Conservation (phyloP, 441 rosid genomes). For the Lepidium campestre region DNA sequence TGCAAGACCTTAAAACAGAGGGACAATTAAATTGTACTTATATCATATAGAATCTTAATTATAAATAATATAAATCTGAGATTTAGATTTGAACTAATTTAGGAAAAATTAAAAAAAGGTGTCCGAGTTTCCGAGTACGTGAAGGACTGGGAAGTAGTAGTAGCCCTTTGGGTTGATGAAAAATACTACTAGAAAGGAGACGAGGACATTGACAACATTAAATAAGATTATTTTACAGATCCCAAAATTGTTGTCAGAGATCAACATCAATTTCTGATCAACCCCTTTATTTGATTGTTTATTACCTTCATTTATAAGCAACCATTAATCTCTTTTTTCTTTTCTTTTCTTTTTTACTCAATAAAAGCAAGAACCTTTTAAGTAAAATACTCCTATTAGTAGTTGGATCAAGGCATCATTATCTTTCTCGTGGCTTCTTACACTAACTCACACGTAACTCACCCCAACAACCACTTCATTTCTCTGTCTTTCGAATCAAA, state of each 20-base stretch:
- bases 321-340: not conserved
- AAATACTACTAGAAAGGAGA: too few relatives aligned
- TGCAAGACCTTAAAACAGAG: too few relatives aligned
- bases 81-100: too few relatives aligned
- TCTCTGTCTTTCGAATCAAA: too few relatives aligned
- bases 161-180: too few relatives aligned
- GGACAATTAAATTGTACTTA: too few relatives aligned
- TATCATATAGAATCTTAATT: too few relatives aligned
- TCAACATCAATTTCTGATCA: slow-evolving; percentile 32
- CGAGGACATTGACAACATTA: slow-evolving; percentile 23
- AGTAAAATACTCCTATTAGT: not conserved
- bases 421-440: slow-evolving; percentile 11
- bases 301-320: slow-evolving; percentile 26
- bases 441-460: slow-evolving; percentile 17
- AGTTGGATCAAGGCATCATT: slow-evolving; percentile 26
- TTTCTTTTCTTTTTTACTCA: too few relatives aligned
- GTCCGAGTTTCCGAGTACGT: slow-evolving; percentile 17
- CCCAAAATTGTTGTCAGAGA: slow-evolving; percentile 29
- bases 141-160: slow-evolving; percentile 6
- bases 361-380: too few relatives aligned
- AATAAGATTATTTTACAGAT: slow-evolving; percentile 23
- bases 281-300: slow-evolving; percentile 9
- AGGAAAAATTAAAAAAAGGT: too few relatives aligned
- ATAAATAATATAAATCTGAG: too few relatives aligned
- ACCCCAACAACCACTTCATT: too few relatives aligned